Conservation (phyloP, 306 rosid genomes). For the Inga laurina region DNA sequence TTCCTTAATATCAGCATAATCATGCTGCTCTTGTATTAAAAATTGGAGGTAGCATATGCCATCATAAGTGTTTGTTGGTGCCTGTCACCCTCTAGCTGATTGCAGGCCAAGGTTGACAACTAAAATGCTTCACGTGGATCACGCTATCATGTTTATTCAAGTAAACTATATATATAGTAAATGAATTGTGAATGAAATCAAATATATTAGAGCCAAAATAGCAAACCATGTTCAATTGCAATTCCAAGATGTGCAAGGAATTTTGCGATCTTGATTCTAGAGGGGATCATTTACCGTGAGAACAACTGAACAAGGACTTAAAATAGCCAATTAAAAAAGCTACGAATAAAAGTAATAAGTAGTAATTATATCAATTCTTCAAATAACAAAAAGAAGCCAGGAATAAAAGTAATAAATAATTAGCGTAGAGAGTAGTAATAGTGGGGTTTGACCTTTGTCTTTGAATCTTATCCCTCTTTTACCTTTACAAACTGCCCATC, state of each 20-base stretch:
- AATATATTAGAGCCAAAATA: background rate
- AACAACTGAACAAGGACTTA: background rate
- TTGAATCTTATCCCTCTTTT: slow-evolving; percentile 26
- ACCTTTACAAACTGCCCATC: slow-evolving; percentile 17
- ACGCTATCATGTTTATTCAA: background rate
- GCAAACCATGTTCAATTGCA: background rate
- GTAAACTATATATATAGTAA: background rate
- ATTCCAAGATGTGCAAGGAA: background rate
- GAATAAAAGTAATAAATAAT: slow-evolving; percentile 4
- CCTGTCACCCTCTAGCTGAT: background rate
- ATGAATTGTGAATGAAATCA: background rate
- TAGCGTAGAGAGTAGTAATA: background rate
- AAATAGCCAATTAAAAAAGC: background rate
- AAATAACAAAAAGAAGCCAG: background rate
- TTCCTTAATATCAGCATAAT: no score
- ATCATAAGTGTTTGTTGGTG: background rate
- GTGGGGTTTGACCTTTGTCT: background rate
- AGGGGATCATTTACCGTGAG: background rate
- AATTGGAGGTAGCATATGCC: no score
- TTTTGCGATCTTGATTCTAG: background rate
- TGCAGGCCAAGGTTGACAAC: background rate
- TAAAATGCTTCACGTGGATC: background rate
- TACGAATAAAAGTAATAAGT: background rate
- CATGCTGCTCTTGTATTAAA: no score
- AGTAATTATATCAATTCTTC: background rate